A percentile compares a stretch with the other conserved stretches of the same genome.
phyloP scores from a whole-genome alignment of 371 early-diverging fungal genomes.

The Amoeboaphelidium occidentale region DNA sequence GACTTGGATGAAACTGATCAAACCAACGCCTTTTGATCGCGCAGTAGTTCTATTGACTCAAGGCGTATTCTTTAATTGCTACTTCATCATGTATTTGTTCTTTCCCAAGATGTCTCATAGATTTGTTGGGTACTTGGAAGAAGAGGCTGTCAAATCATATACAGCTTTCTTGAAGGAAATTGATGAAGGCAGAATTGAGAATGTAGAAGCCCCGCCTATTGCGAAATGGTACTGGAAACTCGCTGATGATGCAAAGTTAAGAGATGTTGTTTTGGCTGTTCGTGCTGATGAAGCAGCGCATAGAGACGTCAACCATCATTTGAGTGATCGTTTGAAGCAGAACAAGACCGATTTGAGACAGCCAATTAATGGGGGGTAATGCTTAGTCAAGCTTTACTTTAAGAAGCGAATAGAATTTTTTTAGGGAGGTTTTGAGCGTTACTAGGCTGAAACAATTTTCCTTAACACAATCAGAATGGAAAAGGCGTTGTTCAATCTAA shows the following conservation, averaged over 20 bases:
- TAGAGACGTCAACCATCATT: conserved; percentile 64
- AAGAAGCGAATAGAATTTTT: too few relatives aligned
- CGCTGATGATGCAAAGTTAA: conserved; percentile 43
- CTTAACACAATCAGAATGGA: too few relatives aligned
- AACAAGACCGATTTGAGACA: conserved; percentile 15
- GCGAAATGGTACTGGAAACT: conserved; percentile 84
- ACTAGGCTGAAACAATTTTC: too few relatives aligned
- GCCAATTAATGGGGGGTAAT: too few relatives aligned
- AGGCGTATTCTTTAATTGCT: conserved; percentile 73
- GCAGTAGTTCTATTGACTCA: conserved; percentile 39
- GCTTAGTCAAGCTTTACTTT: too few relatives aligned
- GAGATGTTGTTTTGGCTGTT: conserved; percentile 79
- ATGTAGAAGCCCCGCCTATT: conserved; percentile 37
- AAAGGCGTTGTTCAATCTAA: too few relatives aligned
- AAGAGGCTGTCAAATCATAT: conserved; percentile 84
- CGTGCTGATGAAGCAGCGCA: conserved; percentile 67
- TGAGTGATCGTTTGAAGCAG: conserved; percentile 31
- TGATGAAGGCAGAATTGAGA: conserved; percentile 40
- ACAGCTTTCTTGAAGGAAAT: conserved; percentile 71
- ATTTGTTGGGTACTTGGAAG: conserved; percentile 38
- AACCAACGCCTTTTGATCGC: conserved; percentile 37
- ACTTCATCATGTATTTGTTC: conserved; percentile 53
- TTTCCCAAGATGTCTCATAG: conserved; percentile 67
- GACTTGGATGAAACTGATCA: conserved; percentile 54
- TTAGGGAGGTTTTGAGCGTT: too few relatives aligned